Evolutionary conservation across 129 eudicot species (phyloP), one percentile per base, ranked within the genome.

Genomic region (Apium graveolens): DNA sequence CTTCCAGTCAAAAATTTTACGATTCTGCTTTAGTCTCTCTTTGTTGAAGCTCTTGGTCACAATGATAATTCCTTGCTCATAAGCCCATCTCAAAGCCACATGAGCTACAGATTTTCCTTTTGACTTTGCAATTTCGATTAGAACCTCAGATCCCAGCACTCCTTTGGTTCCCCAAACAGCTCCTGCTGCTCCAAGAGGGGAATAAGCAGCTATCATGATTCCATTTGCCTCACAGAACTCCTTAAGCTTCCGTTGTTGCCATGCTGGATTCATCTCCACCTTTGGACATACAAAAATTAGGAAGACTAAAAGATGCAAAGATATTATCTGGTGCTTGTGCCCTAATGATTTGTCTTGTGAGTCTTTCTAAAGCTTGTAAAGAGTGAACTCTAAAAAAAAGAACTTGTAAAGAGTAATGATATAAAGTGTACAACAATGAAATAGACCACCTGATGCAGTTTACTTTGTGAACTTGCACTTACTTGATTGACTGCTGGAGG

Each of bases 171-270:
- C 89, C 44, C 78, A 87, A 48, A 69, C 70, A 39, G 88, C 78
- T 14, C 89, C 84, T 7, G 42, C 29, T 10, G 89, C 76, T 4
- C 89, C 91, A 27, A 88, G 74, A 26, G 82, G 62, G 78, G 84
- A 66, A 44, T 80, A 88, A 29, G 78, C 89, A 31, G 70, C 70
- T 7, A 88, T 85, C 21, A 75, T 24, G n/a, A 88, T 68, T 49
- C 87, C 87, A 12, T 80, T 88, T 11, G 34, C 78, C 29, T 82
- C 78, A 65, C 91, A 85, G 78, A 85, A 85, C 4, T 83, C 83
- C 42, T 45, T 85, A 72, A 88, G 82, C 80, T 88, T 81, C 91
- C 81, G 79, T 66, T 88, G 91, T 29, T 88, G 91, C 89, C 91
- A 88, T 13, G 76, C 51, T n/a, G 89, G 87, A 65, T 88, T 85